These are phyloP conservation scores for Russula sp. DNA, from an alignment of 768 basidiomycete genomes.

Conservation along the genomic window DNA sequence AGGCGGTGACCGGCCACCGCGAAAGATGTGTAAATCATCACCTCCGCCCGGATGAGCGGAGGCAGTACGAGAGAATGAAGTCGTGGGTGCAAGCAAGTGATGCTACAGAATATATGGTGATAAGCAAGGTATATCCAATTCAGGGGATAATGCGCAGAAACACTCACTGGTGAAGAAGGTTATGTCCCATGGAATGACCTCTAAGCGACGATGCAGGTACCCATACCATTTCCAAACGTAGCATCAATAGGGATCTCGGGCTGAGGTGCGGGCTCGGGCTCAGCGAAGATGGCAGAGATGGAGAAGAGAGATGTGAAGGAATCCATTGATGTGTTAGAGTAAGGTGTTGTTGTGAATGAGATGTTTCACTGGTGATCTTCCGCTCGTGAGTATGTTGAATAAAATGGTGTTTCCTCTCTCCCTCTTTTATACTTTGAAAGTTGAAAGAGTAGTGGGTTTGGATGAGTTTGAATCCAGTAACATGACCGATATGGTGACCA, in stretches of 20 bases:
- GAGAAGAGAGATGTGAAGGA: background rate
- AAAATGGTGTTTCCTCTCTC: background rate
- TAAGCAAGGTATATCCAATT: background rate
- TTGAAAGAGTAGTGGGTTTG: no score
- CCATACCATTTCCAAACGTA: background rate
- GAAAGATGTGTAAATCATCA: background rate
- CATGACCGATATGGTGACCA: no score
- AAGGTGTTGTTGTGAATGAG: background rate
- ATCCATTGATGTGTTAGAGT: constrained; percentile 4
- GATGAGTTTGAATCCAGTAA: no score
- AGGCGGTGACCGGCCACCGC: background rate
- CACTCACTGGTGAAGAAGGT: background rate
- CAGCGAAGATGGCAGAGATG: background rate
- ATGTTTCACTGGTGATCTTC: background rate
- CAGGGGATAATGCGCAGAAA: background rate
- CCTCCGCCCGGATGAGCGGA: background rate
- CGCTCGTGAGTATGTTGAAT: background rate
- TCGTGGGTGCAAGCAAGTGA: background rate
- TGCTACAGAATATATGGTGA: background rate
- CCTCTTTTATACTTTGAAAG: background rate
- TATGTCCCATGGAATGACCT: background rate
- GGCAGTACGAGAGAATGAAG: background rate
- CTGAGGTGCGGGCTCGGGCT: background rate
- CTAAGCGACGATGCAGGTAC: constrained; percentile 2
- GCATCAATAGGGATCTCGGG: constrained; percentile 4